Evolutionary conservation across 1,284 basidiomycete species (phyloP).

Genomic region (Ganoderma meredithae): DNA sequence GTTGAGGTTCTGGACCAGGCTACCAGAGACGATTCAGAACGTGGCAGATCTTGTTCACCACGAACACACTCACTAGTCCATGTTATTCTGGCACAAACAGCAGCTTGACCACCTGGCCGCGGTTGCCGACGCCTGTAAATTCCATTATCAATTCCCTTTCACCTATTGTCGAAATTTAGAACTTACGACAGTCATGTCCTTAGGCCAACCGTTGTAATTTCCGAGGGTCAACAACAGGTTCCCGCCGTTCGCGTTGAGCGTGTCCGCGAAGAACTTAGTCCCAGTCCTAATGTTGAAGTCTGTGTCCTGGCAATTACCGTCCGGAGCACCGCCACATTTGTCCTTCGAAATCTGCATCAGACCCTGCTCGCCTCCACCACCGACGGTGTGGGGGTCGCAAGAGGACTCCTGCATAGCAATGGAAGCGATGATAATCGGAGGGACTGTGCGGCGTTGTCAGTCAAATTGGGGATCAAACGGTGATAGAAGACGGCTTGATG

Average conservation of each 20-base stretch:
- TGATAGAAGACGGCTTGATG: neutral
- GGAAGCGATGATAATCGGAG: constrained; percentile 80
- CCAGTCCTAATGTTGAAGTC: constrained; percentile 75
- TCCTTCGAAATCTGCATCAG: constrained; percentile 86
- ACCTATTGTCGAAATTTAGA: neutral
- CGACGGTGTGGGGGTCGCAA: constrained; percentile 75
- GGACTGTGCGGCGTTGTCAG: constrained; percentile 46
- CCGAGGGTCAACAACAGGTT: constrained; percentile 73
- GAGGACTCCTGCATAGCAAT: constrained; percentile 86
- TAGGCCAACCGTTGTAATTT: constrained; percentile 81
- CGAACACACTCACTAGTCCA: constrained; percentile 68
- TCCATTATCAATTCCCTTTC: neutral
- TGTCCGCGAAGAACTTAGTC: constrained; percentile 64
- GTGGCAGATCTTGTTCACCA: neutral
- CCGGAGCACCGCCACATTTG: constrained; percentile 76
- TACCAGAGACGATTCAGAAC: constrained; percentile 46
- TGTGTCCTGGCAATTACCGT: constrained; percentile 72
- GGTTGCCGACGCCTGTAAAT: constrained; percentile 59
- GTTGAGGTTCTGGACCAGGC: constrained; percentile 80
- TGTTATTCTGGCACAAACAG: constrained; percentile 81
- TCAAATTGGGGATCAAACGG: constrained; percentile 1
- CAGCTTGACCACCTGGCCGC: constrained; percentile 58
- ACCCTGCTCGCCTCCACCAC: constrained; percentile 85
- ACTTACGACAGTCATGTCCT: constrained; percentile 67
- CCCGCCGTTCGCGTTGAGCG: constrained; percentile 60